Percentiles rank a stretch among this genome's conserved stretches.
These are phyloP conservation scores for Aspergillus transmontanensis DNA, from an alignment of 2,329 filamentous ascomycete species.

Conservation along the genomic window DNA sequence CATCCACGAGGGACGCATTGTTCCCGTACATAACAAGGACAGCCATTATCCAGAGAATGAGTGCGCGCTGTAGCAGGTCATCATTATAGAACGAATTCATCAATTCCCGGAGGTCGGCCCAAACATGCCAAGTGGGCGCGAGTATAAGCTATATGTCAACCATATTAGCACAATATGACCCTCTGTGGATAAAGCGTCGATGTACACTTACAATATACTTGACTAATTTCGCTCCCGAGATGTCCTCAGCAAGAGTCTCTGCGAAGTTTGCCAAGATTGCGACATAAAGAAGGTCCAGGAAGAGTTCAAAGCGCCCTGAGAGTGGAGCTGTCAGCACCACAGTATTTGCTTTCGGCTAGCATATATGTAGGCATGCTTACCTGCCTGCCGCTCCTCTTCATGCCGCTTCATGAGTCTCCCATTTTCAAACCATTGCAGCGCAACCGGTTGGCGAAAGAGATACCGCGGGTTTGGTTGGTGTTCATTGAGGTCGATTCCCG, in stretches of 20 bases:
- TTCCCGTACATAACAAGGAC: constrained; percentile 53
- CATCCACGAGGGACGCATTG: constrained; percentile 49
- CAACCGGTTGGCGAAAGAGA: constrained; percentile 34
- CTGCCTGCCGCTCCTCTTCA: constrained; percentile 49
- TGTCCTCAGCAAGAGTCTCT: constrained; percentile 51
- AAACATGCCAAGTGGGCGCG: constrained; percentile 54
- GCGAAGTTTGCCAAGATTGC: constrained; percentile 56
- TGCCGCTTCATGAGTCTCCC: constrained; percentile 45
- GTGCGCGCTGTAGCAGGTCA: constrained; percentile 50
- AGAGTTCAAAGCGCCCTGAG: constrained; percentile 51
- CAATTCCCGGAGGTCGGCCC: constrained; percentile 53
- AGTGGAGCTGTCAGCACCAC: neutral
- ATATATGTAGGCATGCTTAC: constrained; percentile 21
- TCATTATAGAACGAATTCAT: constrained; percentile 59
- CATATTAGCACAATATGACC: too few relatives aligned
- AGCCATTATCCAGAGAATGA: constrained; percentile 57
- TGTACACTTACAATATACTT: constrained; percentile 45
- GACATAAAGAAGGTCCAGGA: constrained; percentile 54
- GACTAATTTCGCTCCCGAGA: constrained; percentile 47
- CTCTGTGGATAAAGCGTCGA: too few relatives aligned
- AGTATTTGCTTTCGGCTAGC: neutral
- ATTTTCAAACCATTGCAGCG: constrained; percentile 52
- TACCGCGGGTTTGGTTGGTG: constrained; percentile 27
- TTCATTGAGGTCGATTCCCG: constrained; percentile 6
- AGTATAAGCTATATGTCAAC: constrained; percentile 44